Conservation (phyloP, 1,284 basidiomycete genomes). For the Mixia osmundae region DNA sequence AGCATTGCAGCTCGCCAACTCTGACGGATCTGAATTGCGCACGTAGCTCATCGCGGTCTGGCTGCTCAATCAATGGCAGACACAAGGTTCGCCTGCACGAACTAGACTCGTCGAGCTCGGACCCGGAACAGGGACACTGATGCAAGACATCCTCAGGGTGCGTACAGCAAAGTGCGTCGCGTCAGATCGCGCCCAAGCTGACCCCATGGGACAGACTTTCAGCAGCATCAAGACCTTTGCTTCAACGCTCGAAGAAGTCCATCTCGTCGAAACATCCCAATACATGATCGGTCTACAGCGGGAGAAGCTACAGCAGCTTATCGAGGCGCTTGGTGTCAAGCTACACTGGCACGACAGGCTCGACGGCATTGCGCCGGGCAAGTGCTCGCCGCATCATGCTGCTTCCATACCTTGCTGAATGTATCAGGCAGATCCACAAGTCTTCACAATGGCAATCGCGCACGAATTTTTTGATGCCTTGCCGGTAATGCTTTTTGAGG, state of each 20-base stretch:
- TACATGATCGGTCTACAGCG: constrained; percentile 42
- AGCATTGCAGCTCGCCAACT: constrained; percentile 2
- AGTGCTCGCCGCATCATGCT: constrained; percentile 9
- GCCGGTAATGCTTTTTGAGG: constrained; percentile 74
- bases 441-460: constrained; percentile 67
- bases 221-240: constrained; percentile 8
- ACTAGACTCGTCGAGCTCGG: constrained; percentile 75
- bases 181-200: not conserved
- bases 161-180: constrained; percentile 13
- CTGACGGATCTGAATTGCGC: not conserved
- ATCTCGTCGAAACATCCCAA: constrained; percentile 58
- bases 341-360: constrained; percentile 54
- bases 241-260: constrained; percentile 23
- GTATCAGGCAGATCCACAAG: constrained; percentile 26
- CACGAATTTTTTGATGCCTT: constrained; percentile 98
- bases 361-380: constrained; percentile 34
- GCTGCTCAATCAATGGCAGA: constrained; percentile 56
- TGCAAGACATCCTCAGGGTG: constrained; percentile 73
- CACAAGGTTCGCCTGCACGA: constrained; percentile 29
- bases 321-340: constrained; percentile 20
- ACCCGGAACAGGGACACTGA: constrained; percentile 77
- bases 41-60: constrained; percentile 64
- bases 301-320: constrained; percentile 26
- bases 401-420: no score
- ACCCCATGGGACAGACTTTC: constrained; percentile 16